Evolutionary conservation across 2,329 filamentous ascomycete genomes (phyloP).

Genomic region (Monosporascus sp.): DNA sequence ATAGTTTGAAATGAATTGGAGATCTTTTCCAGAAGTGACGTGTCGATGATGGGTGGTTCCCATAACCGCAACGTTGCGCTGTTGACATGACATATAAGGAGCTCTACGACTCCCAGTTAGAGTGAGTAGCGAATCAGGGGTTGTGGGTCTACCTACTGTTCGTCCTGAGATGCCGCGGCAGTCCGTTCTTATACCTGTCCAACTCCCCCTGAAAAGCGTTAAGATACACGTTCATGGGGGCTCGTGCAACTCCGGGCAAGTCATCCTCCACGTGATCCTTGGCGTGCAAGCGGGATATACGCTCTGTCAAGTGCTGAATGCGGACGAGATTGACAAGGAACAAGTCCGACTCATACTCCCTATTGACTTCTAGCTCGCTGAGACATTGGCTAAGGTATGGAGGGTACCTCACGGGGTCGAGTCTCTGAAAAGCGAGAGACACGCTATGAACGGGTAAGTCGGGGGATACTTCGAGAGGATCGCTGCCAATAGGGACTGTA

Average conservation of each 20-base stretch:
- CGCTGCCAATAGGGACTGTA: neutral
- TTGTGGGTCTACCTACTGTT: conserved; percentile 30
- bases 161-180: conserved; percentile 30
- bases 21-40: conserved; percentile 34
- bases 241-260: conserved; percentile 29
- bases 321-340: conserved; percentile 42
- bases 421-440: conserved; percentile 36
- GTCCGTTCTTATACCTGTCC: conserved; percentile 31
- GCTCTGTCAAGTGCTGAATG: conserved; percentile 45
- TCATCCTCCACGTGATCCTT: conserved; percentile 30
- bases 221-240: conserved; percentile 40
- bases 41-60: conserved; percentile 42
- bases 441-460: conserved; percentile 25
- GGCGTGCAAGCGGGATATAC: conserved; percentile 38
- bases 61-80: conserved; percentile 39
- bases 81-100: conserved; percentile 35
- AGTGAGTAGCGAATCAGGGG: neutral
- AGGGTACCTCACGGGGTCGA: conserved; percentile 46
- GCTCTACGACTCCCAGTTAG: conserved; percentile 21
- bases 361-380: conserved; percentile 35
- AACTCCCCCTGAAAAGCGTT: conserved; percentile 42
- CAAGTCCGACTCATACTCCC: conserved; percentile 42
- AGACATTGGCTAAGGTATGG: conserved; percentile 48
- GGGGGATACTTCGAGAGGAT: neutral
- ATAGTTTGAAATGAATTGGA: conserved; percentile 37